Conservation (phyloP, 805 yeast genomes). For the Metschnikowia baotianmanensis region DNA sequence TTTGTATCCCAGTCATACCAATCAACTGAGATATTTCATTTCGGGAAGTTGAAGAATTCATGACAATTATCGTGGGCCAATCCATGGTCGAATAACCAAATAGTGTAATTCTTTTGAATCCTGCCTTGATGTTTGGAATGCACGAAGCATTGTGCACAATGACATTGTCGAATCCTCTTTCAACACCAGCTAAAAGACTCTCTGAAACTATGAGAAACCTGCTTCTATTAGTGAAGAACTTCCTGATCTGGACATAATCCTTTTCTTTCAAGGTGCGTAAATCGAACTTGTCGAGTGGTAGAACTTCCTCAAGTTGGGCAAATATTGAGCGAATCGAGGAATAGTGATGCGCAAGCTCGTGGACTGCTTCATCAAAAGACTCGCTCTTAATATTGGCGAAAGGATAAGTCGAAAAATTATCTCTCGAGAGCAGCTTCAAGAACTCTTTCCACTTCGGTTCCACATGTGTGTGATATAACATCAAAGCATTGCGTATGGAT, state of each 20-base stretch:
- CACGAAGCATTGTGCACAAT: constrained; percentile 3
- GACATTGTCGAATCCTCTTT: constrained; percentile 7
- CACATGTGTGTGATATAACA: constrained; percentile 21
- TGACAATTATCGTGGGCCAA: not conserved
- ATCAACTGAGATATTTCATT: constrained; percentile 1
- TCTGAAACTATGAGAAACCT: constrained; percentile 4
- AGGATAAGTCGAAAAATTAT: constrained; percentile 10
- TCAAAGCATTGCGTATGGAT: constrained; percentile 19
- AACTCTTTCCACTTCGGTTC: constrained; percentile 20
- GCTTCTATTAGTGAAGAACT: constrained; percentile 2
- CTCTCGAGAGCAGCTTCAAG: constrained; percentile 8
- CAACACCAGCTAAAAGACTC: constrained; percentile 4
- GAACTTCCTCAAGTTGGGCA: constrained; percentile 8
- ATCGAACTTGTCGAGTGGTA: constrained; percentile 11
- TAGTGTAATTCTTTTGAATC: not conserved
- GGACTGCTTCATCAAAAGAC: not conserved
- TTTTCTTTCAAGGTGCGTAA: not conserved
- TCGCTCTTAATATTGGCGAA: constrained; percentile 5
- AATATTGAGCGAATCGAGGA: constrained; percentile 8
- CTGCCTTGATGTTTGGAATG: constrained; percentile 1
- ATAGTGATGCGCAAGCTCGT: constrained; percentile 10
- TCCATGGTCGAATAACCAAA: not conserved
- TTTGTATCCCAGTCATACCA: not conserved
- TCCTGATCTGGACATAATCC: constrained; percentile 2
- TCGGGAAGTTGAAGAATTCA: not conserved